phyloP scores from a whole-genome alignment of 352 stramenopile species.

The Phytophthora fragariaefolia region DNA sequence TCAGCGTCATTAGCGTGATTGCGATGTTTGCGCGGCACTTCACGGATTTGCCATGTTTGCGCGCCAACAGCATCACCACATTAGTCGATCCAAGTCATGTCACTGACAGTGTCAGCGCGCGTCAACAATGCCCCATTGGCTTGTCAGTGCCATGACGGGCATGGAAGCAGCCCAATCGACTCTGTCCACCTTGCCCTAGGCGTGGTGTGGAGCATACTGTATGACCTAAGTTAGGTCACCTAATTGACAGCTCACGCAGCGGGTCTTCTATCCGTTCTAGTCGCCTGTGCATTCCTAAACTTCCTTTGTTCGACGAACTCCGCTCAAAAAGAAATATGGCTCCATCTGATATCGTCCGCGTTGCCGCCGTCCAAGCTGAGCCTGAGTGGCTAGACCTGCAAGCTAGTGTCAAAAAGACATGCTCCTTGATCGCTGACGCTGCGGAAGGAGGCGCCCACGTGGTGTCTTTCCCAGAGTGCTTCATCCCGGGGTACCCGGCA shows the following conservation, averaged over 20 bases:
- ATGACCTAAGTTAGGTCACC: neutral
- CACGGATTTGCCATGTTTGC: neutral
- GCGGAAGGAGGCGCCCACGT: constrained; percentile 19
- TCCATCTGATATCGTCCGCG: neutral
- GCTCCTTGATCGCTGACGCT: constrained; percentile 26
- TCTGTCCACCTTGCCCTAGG: no score
- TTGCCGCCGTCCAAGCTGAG: constrained; percentile 24
- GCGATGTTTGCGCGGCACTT: neutral
- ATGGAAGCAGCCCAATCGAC: neutral
- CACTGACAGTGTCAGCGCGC: no score
- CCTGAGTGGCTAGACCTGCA: constrained; percentile 30
- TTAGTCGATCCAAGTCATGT: neutral
- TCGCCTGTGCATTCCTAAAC: neutral
- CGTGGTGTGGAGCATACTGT: no score
- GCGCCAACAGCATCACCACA: neutral
- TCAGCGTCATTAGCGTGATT: neutral
- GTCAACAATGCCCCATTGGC: neutral
- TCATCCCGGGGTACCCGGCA: constrained; percentile 24
- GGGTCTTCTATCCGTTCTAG: no score
- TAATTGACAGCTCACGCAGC: no score
- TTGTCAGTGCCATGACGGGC: neutral
- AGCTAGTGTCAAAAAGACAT: constrained; percentile 21
- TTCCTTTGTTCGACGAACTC: neutral
- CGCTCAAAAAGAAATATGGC: neutral
- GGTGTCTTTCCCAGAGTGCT: constrained; percentile 29